Conservation (phyloP, 2,329 filamentous ascomycete genomes). For the Aspergillus aculeatinus region DNA sequence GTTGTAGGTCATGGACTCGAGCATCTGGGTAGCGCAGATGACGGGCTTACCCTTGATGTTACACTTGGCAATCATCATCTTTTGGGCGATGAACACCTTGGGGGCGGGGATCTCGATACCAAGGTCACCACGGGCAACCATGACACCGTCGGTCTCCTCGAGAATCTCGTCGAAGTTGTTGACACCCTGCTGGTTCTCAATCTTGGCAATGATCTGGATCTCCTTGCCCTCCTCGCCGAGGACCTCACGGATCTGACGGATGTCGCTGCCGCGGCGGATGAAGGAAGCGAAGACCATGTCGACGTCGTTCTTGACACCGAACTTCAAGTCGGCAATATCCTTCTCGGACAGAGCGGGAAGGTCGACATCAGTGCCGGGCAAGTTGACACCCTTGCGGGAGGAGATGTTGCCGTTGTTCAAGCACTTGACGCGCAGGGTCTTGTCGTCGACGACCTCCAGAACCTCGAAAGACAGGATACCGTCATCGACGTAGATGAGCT, state of each 20-base stretch:
- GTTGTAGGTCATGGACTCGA: slow-evolving; percentile 99
- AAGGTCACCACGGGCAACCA: slow-evolving; percentile 97
- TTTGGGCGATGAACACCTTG: slow-evolving; percentile 98
- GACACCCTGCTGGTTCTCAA: slow-evolving; percentile 98
- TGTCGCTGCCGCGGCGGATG: slow-evolving; percentile 91
- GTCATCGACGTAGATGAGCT: slow-evolving; percentile 97
- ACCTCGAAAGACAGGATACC: slow-evolving; percentile 97
- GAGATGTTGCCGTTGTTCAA: slow-evolving; percentile 99
- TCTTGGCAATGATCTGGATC: slow-evolving; percentile 99
- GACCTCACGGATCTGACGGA: slow-evolving; percentile 85
- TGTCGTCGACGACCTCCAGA: slow-evolving; percentile 77
- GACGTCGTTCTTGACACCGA: slow-evolving; percentile 97
- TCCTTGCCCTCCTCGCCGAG: slow-evolving; percentile 89
- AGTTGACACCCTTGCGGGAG: slow-evolving; percentile 98
- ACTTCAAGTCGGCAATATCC: slow-evolving; percentile 89
- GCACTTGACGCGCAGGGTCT: slow-evolving; percentile 82
- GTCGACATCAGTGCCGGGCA: slow-evolving; percentile 97
- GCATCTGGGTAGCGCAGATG: slow-evolving; percentile 99
- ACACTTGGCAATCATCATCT: slow-evolving; percentile 99
- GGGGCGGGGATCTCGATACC: slow-evolving; percentile 98
- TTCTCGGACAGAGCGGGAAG: slow-evolving; percentile 97
- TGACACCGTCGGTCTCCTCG: slow-evolving; percentile 94
- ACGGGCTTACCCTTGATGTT: slow-evolving; percentile 98
- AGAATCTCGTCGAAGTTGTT: slow-evolving; percentile 99
- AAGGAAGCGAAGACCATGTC: slow-evolving; percentile 99